Base-by-base conservation (phyloP, 2,329 filamentous ascomycete genomes). In the Pseudocercospora fuligena region DNA sequence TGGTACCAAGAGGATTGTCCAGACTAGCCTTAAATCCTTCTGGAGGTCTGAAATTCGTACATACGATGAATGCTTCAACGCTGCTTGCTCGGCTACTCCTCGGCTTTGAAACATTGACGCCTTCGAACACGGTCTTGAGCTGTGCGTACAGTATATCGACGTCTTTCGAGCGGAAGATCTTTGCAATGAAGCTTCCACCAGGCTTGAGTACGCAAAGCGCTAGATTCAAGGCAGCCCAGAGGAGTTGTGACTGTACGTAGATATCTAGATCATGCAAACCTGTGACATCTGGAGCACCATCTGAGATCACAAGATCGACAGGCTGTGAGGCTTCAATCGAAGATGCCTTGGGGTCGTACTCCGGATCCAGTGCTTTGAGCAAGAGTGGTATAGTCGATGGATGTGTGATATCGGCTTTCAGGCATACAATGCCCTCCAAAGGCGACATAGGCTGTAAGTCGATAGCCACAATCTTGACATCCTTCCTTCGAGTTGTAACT, bases 211-310 rank as follows among this genome's bases (percentile, higher is more conserved):
- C 93, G 77, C 94, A 97, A 12, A 97, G 88, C 0, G 95, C 93
- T 2, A 99, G 88, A 78, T 97, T 97, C 21, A 99, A 87, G 0
- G 95, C 95, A 0, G 94, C 93, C 79, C 96, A 97, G 59, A 99
- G 89, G 8, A 99, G 86, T 80, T 98, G 95, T 8, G 92, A 94
- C 81, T 99, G 95, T 19, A 99, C 92, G 80, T 99, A 99, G 73
- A 98, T 98, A 80, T 99, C 95, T 40, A 99, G 88, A 78, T 99
- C 95, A 79, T 99, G 95, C 0, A 99, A 86, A 21, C 95, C 95
- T 0, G 95, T 99, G 12, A 99, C 95, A 75, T 99, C 95, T 0
- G 95, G 95, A 0, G 95, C 95, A 61, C 95, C 95, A 74, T 99
- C 95, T 65, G 93, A 97, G 69, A 99, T 88, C 25, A 99, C 94